Evolutionary conservation across 2,329 filamentous ascomycete species (phyloP).

Genomic region (Drechslerella stenobrocha): DNA sequence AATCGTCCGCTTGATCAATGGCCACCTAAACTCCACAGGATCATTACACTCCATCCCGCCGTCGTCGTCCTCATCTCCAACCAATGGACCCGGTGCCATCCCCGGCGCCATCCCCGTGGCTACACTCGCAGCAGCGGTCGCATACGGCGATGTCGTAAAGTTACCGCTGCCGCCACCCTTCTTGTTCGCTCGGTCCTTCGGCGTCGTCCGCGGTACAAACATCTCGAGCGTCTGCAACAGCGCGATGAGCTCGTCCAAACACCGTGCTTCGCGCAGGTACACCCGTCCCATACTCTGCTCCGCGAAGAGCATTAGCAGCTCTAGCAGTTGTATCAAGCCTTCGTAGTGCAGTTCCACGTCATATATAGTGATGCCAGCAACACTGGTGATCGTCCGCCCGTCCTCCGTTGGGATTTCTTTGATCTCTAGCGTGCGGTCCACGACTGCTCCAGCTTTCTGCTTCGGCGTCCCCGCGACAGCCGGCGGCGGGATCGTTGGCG

Average conservation of each 20-base stretch:
- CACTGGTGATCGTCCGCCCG: constrained; percentile 35
- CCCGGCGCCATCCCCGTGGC: not conserved
- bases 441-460: not conserved
- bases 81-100: not conserved
- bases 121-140: not conserved
- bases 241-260: constrained; percentile 37
- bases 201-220: constrained; percentile 30
- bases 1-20: constrained; percentile 52
- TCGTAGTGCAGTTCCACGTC: constrained; percentile 46
- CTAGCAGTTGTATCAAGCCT: constrained; percentile 35
- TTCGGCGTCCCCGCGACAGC: no score
- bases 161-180: constrained; percentile 4
- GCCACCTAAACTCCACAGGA: constrained; percentile 53
- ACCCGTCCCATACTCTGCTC: constrained; percentile 41
- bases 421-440: constrained; percentile 24
- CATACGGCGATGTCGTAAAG: not conserved
- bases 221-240: constrained; percentile 32
- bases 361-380: constrained; percentile 45
- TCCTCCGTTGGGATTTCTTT: constrained; percentile 44
- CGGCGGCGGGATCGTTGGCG: not conserved
- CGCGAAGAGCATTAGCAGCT: constrained; percentile 46
- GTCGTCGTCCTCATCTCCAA: constrained; percentile 49
- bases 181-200: constrained; percentile 26
- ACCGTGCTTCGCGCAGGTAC: constrained; percentile 30
- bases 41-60: constrained; percentile 52